Conservation (phyloP, 164 flowering plant genomes). For the Nelumbo lutea region DNA sequence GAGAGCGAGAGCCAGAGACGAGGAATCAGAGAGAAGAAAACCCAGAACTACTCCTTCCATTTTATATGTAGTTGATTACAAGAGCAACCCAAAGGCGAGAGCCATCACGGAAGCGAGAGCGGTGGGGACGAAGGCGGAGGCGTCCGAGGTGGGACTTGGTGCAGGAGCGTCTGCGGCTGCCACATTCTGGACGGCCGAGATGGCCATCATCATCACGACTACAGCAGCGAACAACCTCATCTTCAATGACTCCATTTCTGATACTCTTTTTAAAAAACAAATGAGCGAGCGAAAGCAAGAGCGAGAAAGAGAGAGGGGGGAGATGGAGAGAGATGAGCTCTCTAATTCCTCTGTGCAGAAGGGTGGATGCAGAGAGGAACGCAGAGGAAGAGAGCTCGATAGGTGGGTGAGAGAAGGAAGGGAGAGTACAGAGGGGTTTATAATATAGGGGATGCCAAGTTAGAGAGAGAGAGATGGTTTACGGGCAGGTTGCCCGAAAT, state of each 20-base stretch:
- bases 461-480: not conserved
- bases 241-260: conserved; percentile 38
- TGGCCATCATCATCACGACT: conserved; percentile 29
- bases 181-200: conserved; percentile 21
- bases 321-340: not conserved
- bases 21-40: not conserved
- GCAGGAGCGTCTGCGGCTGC: conserved; percentile 28
- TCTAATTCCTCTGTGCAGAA: not conserved
- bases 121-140: conserved; percentile 15
- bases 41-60: not conserved
- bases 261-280: not conserved
- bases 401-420: not conserved
- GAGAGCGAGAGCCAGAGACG: not conserved
- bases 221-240: conserved; percentile 23
- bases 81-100: conserved; percentile 10
- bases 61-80: conserved; percentile 7
- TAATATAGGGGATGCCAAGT: not conserved
- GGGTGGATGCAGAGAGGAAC: not conserved
- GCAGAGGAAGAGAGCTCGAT: not conserved
- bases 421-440: not conserved
- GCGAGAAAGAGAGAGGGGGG: too few relatives aligned
- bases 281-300: too few relatives aligned
- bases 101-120: conserved; percentile 17
- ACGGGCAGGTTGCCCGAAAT: conserved; percentile 6
- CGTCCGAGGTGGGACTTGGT: conserved; percentile 25